Percentiles rank a stretch among this genome's conserved stretches.
Conservation (phyloP, 495 filamentous ascomycete genomes). For the Neurospora sp. region DNA sequence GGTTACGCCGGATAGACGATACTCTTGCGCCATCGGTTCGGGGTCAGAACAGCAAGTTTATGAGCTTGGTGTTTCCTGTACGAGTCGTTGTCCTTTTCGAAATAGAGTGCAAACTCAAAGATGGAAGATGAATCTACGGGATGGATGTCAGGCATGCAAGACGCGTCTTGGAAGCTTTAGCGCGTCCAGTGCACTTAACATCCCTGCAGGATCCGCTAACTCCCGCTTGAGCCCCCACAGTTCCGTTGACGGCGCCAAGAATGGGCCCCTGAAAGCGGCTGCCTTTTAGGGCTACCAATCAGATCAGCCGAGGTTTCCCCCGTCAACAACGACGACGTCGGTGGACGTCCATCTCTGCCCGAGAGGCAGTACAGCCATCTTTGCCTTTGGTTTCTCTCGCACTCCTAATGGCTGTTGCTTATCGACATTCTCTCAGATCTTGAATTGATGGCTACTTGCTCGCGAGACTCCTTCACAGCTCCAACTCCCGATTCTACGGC, state of each 20-base stretch:
- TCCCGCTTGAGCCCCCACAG: not conserved
- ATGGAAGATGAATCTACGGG: not conserved
- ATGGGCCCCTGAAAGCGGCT: too few relatives aligned
- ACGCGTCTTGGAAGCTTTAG: not conserved
- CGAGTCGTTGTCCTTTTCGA: not conserved
- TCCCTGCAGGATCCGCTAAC: not conserved
- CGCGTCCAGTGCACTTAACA: not conserved
- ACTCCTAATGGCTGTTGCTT: too few relatives aligned
- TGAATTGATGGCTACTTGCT: not conserved
- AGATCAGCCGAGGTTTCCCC: too few relatives aligned
- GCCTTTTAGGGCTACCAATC: too few relatives aligned
- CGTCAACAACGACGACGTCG: not conserved
- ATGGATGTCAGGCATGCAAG: not conserved
- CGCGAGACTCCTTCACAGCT: not conserved
- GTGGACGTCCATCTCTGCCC: not conserved
- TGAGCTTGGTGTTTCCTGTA: not conserved
- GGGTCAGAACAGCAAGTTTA: not conserved
- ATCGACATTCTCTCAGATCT: too few relatives aligned
- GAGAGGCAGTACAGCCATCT: not conserved
- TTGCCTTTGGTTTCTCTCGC: not conserved
- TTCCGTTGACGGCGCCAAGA: not conserved
- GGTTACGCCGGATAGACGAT: constrained; percentile 36
- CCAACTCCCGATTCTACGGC: not conserved
- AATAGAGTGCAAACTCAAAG: not conserved
- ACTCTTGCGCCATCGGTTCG: not conserved